Percentiles rank a stretch among this genome's conserved stretches.
These are phyloP conservation scores for Naumovozyma castellii DNA, from an alignment of 805 yeast species.

Conservation along the genomic window DNA sequence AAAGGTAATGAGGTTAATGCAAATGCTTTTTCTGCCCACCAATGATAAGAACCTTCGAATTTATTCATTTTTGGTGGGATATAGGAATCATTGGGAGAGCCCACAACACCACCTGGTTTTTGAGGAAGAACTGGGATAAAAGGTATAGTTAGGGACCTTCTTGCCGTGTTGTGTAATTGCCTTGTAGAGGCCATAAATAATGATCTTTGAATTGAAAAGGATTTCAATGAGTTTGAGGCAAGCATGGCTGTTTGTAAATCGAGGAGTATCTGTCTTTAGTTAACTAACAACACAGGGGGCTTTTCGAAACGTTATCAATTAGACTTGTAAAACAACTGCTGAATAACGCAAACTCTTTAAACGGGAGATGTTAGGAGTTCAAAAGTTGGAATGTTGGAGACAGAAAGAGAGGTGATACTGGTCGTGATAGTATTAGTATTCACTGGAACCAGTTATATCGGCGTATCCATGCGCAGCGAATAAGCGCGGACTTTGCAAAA, in stretches of 20 bases:
- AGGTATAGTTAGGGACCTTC: conserved; percentile 33
- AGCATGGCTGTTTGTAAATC: neutral
- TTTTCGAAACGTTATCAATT: no score
- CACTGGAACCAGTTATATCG: neutral
- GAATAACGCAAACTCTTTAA: no score
- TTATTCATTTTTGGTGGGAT: conserved; percentile 52
- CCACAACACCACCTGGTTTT: conserved; percentile 84
- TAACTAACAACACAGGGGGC: no score
- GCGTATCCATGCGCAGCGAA: neutral
- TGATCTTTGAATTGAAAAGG: neutral
- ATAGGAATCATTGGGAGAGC: conserved; percentile 89
- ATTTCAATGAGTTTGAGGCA: neutral
- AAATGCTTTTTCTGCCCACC: conserved; percentile 79
- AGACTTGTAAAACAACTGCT: no score
- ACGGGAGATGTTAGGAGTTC: no score
- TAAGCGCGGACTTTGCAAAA: neutral
- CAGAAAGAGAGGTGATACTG: no score
- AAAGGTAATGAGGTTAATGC: conserved; percentile 71
- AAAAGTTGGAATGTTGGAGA: no score
- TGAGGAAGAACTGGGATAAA: conserved; percentile 57
- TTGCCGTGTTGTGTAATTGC: conserved; percentile 22
- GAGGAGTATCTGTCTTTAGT: neutral
- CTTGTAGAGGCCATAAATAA: conserved; percentile 1
- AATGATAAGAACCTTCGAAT: conserved; percentile 79
- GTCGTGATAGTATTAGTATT: neutral